These are phyloP conservation scores for Vararia minispora DNA, from an alignment of 768 basidiomycete genomes.

Conservation along the genomic window DNA sequence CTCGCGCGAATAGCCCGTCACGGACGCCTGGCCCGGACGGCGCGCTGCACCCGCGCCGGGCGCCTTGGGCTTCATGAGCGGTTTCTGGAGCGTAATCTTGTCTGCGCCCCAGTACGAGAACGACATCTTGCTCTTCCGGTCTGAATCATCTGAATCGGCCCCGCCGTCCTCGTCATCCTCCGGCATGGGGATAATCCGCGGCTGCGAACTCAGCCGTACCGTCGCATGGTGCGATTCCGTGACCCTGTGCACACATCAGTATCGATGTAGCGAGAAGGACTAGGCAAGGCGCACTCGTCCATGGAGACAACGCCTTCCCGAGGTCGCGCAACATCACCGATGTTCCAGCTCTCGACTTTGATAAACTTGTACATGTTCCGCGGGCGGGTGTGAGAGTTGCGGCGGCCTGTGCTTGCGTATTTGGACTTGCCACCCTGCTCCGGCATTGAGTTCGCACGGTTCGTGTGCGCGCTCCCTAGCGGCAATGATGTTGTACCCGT, in stretches of 20 bases:
- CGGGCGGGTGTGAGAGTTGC: slow-evolving; percentile 68
- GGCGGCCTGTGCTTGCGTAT: slow-evolving; percentile 71
- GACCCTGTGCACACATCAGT: too few relatives aligned
- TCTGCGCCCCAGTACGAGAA: slow-evolving; percentile 93
- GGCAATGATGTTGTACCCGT: slow-evolving; percentile 84
- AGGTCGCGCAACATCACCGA: slow-evolving; percentile 65
- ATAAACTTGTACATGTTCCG: slow-evolving; percentile 91
- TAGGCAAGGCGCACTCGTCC: slow-evolving; percentile 62
- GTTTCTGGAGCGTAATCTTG: slow-evolving; percentile 80
- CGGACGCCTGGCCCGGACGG: slow-evolving; percentile 28
- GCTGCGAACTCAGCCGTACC: too few relatives aligned
- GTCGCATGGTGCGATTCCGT: too few relatives aligned
- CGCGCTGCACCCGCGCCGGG: slow-evolving; percentile 20
- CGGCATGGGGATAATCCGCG: slow-evolving; percentile 58
- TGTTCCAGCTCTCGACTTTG: slow-evolving; percentile 86
- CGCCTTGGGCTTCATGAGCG: slow-evolving; percentile 40
- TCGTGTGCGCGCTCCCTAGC: slow-evolving; percentile 53
- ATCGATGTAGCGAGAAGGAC: too few relatives aligned
- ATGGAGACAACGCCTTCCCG: slow-evolving; percentile 76
- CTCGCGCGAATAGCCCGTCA: slow-evolving; percentile 61
- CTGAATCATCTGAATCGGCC: slow-evolving; percentile 71
- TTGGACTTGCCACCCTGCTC: slow-evolving; percentile 77
- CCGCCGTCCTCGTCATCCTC: slow-evolving; percentile 45
- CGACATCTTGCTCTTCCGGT: slow-evolving; percentile 88
- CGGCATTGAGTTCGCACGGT: slow-evolving; percentile 68